Evolutionary conservation across 176 grass and related monocot species (phyloP), one percentile per base, ranked within the genome.

Genomic region (Otatea glauca): DNA sequence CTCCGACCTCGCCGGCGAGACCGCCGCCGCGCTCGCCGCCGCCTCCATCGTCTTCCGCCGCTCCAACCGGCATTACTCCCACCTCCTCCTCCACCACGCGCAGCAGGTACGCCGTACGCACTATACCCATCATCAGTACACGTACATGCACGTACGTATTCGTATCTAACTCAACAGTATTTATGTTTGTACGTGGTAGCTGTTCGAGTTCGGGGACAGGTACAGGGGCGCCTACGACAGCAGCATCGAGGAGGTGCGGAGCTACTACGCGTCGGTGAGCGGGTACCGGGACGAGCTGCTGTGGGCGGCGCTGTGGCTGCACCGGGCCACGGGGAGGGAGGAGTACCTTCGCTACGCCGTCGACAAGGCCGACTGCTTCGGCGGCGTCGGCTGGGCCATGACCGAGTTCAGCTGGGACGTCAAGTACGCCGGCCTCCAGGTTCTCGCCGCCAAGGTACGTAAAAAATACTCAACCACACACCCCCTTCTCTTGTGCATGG

Each of bases 351-450:
- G 78, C 4, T 99, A 99, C 81, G 96, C 68, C 43, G 85, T 89
- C 59, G 86, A 89, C 35, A 92, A 83, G 4, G 93, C 93, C 38
- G 65, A 93, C 2, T 0, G 7, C 20, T 86, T 94, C 78, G 96
- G 89, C 49, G 96, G 93, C 65, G 83, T 74, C 65, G 96, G 91
- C 0, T 99, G 96, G 96, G 91, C 89, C 58, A 96, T 99, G 74
- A 89, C 83, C 4, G 96, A 99, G 91, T 99, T 99, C 86, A 94
- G 93, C 84, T 99, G 96, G 96, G 96, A 99, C 38, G 91, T 94
- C 78, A 99, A 99, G 81, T 99, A 89, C 50, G 96, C 96, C 43
- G 96, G 93, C 13, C 78, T 99, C 3, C 96, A 99, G 49, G 88
- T 93, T 44, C 86, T 97, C 55, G 94, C 92, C 25, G 75, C 92